A percentile compares a stretch with the other conserved stretches of the same genome.
These are phyloP conservation scores for Bryoerythrophyllum caledonicum DNA, from an alignment of 225 moss, liverwort and hornwort genomes.

Conservation along the genomic window DNA sequence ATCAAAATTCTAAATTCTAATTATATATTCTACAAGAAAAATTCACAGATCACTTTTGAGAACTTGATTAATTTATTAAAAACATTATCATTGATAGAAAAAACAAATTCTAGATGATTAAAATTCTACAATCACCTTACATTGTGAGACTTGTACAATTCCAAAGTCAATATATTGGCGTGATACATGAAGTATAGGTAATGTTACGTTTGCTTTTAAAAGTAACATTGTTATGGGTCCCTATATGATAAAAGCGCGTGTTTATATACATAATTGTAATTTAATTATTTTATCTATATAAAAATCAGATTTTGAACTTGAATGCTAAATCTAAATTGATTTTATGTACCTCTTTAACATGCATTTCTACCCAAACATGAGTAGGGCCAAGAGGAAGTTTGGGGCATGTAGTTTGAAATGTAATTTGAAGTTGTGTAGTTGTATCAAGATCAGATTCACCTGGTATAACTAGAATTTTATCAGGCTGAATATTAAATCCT, in stretches of 20 bases:
- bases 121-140: constrained; percentile 52
- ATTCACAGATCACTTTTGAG: accelerated
- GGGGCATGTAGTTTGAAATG: constrained; percentile 63
- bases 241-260: constrained; percentile 2
- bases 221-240: constrained; percentile 83
- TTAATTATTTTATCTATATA: neutral
- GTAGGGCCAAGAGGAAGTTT: constrained; percentile 68
- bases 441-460: constrained; percentile 50
- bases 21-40: neutral
- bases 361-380: constrained; percentile 72
- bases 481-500: constrained; percentile 80
- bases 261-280: neutral
- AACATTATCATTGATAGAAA: neutral
- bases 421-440: constrained; percentile 44
- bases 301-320: accelerated
- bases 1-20: neutral
- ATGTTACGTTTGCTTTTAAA: constrained; percentile 70
- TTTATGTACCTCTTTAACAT: constrained; percentile 68
- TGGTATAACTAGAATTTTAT: constrained; percentile 55
- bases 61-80: accelerated
- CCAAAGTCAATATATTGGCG: constrained; percentile 72
- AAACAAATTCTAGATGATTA: no score
- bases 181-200: constrained; percentile 73
- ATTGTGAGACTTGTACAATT: constrained; percentile 61
- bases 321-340: neutral